Percentiles rank a stretch among this genome's conserved stretches.
phyloP scores from a whole-genome alignment of 768 basidiomycete species.

The Suillus decipiens region DNA sequence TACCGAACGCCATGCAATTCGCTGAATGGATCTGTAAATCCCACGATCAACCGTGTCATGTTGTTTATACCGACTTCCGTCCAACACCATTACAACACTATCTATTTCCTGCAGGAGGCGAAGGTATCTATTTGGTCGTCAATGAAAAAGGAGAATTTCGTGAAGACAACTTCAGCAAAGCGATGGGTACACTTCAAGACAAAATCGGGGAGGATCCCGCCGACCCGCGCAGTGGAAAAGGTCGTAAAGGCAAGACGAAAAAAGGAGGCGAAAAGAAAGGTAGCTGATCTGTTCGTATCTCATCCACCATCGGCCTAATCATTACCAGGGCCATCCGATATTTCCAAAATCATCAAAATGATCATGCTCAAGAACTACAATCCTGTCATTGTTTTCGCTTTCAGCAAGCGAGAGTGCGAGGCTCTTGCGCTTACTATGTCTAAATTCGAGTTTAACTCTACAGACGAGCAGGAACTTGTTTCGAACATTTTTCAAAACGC shows the following conservation, averaged over 20 bases:
- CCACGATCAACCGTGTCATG: slow-evolving; percentile 97
- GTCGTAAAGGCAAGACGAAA: slow-evolving; percentile 87
- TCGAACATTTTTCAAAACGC: slow-evolving; percentile 92
- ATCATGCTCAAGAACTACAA: slow-evolving; percentile 98
- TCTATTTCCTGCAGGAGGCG: slow-evolving; percentile 94
- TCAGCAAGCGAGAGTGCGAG: slow-evolving; percentile 98
- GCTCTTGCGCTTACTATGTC: slow-evolving; percentile 85
- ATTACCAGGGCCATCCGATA: slow-evolving; percentile 78
- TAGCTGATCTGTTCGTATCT: slow-evolving; percentile 24
- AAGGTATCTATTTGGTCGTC: slow-evolving; percentile 97
- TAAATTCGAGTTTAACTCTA: slow-evolving; percentile 94
- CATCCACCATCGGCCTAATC: slow-evolving; percentile 3
- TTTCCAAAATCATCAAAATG: slow-evolving; percentile 97
- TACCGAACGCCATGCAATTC: slow-evolving; percentile 99
- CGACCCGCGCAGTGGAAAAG: slow-evolving; percentile 80
- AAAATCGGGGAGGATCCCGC: slow-evolving; percentile 89
- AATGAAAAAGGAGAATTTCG: slow-evolving; percentile 97
- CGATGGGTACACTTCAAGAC: slow-evolving; percentile 92
- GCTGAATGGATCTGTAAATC: slow-evolving; percentile 98
- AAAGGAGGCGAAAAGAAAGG: slow-evolving; percentile 96
- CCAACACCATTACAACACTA: slow-evolving; percentile 98
- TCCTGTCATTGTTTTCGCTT: slow-evolving; percentile 97
- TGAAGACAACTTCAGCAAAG: slow-evolving; percentile 97
- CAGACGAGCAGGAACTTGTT: slow-evolving; percentile 89
- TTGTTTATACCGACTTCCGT: slow-evolving; percentile 98